Conservation (phyloP, 306 rosid species). For the Carpinus viminea region DNA sequence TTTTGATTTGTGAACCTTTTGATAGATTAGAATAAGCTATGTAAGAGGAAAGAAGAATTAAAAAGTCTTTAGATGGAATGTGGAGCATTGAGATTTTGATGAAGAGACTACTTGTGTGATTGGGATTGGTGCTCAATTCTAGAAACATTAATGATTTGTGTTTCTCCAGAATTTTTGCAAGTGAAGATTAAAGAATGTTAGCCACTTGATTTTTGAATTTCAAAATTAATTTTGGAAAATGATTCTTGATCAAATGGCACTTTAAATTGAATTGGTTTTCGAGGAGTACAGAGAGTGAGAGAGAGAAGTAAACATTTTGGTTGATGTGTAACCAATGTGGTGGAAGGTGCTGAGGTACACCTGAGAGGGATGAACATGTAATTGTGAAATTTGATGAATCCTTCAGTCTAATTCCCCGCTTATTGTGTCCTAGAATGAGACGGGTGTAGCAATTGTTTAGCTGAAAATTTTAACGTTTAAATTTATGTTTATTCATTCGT, state of each 20-base stretch:
- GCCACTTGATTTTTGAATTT: background rate
- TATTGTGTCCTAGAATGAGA: no score
- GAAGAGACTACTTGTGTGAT: background rate
- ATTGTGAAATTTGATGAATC: background rate
- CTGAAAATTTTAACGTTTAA: no score
- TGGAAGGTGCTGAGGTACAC: background rate
- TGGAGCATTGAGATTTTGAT: background rate
- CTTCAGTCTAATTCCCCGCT: no score
- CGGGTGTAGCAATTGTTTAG: no score
- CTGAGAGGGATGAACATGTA: background rate
- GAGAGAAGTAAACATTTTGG: background rate
- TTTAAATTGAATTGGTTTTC: background rate
- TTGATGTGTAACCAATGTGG: background rate
- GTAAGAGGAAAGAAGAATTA: background rate
- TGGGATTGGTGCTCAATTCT: background rate
- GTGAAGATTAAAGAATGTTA: background rate
- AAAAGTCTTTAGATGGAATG: background rate
- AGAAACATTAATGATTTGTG: background rate
- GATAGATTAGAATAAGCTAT: background rate
- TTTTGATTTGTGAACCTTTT: background rate
- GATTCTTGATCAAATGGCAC: background rate
- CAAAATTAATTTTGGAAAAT: background rate
- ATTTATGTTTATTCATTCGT: no score
- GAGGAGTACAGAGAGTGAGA: background rate
- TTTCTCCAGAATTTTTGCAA: background rate